Base-by-base conservation (phyloP, 2,329 filamentous ascomycete species). In the Penicillium brevicompactum region DNA sequence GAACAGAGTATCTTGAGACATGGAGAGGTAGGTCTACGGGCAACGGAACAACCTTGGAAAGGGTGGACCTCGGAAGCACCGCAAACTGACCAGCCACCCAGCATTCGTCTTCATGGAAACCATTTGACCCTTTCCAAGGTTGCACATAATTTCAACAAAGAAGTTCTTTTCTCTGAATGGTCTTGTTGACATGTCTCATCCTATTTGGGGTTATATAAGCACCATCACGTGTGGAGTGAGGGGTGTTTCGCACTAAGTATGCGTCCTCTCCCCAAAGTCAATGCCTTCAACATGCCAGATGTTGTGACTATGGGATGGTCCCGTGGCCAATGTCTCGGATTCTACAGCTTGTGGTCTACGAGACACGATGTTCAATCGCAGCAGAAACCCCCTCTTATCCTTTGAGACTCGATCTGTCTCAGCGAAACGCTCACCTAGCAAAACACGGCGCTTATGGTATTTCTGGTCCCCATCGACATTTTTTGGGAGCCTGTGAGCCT, bases 391-490 rank as follows among this genome's bases (percentile, higher is more conserved):
- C 53, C 32, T 10, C 53, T 52, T 42, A 30, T 51, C 42, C 47
- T 50, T 49, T 58, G 57, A 61, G 57, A 62, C 59, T 63, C 61
- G 53, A 51, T 57, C 56, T 59, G 64, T 63, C 59, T 63, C 59
- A 62, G 61, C 64, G 64, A 71, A 63, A 65, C 68, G 67, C 70
- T 72, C 60, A 63, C 61, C 60, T 61, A 56, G 47, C 14, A 62
- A 53, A 62, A 56, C 58, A 64, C 59, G 70, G 70, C 70, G 70
- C 70, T 71, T 71, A 73, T 59, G 56, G 58, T 59, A 64, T 66
- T 66, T 61, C 66, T 65, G 67, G 65, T 49, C 58, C 53, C 56
- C 47, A 64, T 57, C 56, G 50, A 55, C 55, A 62, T 63, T 58
- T 59, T 62, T 51, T 70, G 63, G 62, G 67, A 61, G 54, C 45